Evolutionary conservation across 495 filamentous ascomycete genomes (phyloP).

Genomic region (Tuber calosporum): DNA sequence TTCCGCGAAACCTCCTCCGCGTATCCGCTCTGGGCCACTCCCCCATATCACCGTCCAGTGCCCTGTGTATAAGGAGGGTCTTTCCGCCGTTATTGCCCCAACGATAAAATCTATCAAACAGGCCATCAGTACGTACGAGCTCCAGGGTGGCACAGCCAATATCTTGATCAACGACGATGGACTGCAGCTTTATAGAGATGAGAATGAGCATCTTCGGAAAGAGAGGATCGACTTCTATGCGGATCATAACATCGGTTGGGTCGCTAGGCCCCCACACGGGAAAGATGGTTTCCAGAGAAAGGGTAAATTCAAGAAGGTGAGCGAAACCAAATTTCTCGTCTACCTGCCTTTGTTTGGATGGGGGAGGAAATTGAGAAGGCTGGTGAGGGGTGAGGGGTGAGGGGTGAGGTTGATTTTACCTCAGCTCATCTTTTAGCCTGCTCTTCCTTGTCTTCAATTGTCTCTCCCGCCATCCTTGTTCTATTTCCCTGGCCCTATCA

Average conservation of each 20-base stretch:
- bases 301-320: conserved; percentile 51
- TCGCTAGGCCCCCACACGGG: conserved; percentile 59
- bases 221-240: conserved; percentile 56
- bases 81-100: conserved; percentile 45
- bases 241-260: conserved; percentile 68
- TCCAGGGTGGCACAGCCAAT: conserved; percentile 72
- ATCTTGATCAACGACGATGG: conserved; percentile 78
- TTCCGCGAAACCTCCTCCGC: conserved; percentile 58
- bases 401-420: conserved; percentile 12
- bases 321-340: conserved; percentile 14
- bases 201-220: conserved; percentile 48
- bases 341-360: not conserved
- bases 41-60: conserved; percentile 70
- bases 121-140: conserved; percentile 58
- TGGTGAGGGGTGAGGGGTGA: conserved; percentile 21
- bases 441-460: not conserved
- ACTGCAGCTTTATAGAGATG: conserved; percentile 54
- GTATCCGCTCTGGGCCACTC: conserved; percentile 43
- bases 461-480: not conserved
- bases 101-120: conserved; percentile 43
- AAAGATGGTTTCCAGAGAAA: conserved; percentile 56
- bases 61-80: conserved; percentile 69
- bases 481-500: conserved; percentile 9
- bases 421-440: conserved; percentile 8
- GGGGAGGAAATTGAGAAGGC: not conserved